A percentile compares a stretch with the other conserved stretches of the same genome.
Evolutionary conservation across 768 basidiomycete species (phyloP).

Genomic region (Tricholoma bakamatsutake): DNA sequence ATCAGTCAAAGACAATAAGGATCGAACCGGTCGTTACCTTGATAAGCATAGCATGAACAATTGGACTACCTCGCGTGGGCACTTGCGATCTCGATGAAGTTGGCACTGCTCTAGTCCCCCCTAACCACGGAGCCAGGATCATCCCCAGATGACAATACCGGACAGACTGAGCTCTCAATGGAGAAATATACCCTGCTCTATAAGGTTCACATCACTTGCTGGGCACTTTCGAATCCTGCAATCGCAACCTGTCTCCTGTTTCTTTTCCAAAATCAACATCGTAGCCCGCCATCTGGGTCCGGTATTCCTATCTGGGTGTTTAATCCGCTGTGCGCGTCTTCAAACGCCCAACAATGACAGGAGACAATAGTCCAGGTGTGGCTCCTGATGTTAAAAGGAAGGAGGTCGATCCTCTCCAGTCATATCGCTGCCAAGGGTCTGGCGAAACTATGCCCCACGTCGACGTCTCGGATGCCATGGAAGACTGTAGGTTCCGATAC

Average conservation of each 20-base stretch:
- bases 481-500: constrained; percentile 22
- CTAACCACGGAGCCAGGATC: constrained; percentile 15
- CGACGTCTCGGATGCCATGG: constrained; percentile 20
- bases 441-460: constrained; percentile 27
- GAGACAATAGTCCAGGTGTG: constrained; percentile 25
- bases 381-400: constrained; percentile 24
- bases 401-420: constrained; percentile 21
- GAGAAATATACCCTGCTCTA: constrained; percentile 15
- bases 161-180: constrained; percentile 1
- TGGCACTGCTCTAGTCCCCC: constrained; percentile 4
- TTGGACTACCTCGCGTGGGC: constrained; percentile 19
- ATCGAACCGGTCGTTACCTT: constrained; percentile 16
- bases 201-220: constrained; percentile 14
- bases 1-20: constrained; percentile 38
- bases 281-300: constrained; percentile 22
- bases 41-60: constrained; percentile 30
- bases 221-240: background rate
- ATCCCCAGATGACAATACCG: constrained; percentile 4
- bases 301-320: constrained; percentile 25
- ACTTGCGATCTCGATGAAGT: constrained; percentile 6
- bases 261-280: constrained; percentile 13
- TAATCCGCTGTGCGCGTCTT: constrained; percentile 13
- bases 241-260: constrained; percentile 2
- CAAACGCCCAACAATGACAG: constrained; percentile 17
- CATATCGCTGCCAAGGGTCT: constrained; percentile 36